Evolutionary conservation across 2,329 filamentous ascomycete genomes (phyloP).

Genomic region (Chaetomium olivaceum): DNA sequence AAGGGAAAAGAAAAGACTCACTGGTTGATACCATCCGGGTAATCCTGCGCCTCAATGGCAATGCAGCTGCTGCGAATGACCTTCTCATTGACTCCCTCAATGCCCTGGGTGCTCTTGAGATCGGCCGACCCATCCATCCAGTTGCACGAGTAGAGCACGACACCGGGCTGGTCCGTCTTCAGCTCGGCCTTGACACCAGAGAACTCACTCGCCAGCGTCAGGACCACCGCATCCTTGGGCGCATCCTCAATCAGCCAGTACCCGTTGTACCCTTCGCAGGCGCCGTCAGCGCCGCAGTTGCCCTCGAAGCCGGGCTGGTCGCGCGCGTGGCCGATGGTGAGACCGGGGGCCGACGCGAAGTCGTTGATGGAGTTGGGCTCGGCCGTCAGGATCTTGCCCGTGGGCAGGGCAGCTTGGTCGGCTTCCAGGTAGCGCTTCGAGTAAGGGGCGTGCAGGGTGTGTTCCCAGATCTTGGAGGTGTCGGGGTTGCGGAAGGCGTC

Average conservation of each 20-base stretch:
- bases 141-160: slow-evolving; percentile 71
- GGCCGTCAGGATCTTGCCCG: slow-evolving; percentile 61
- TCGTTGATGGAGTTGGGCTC: slow-evolving; percentile 60
- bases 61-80: slow-evolving; percentile 66
- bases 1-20: slow-evolving; percentile 36
- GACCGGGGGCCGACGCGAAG: slow-evolving; percentile 63
- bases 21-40: slow-evolving; percentile 76
- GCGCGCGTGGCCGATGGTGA: slow-evolving; percentile 62
- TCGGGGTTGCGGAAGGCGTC: slow-evolving; percentile 62
- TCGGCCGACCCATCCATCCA: slow-evolving; percentile 53
- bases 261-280: slow-evolving; percentile 73
- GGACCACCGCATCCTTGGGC: slow-evolving; percentile 44
- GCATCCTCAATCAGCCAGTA: slow-evolving; percentile 50
- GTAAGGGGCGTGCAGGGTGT: slow-evolving; percentile 64
- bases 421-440: slow-evolving; percentile 58
- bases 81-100: slow-evolving; percentile 42
- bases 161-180: slow-evolving; percentile 67
- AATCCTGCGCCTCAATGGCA: slow-evolving; percentile 76
- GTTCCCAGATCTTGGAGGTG: slow-evolving; percentile 58
- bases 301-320: slow-evolving; percentile 56
- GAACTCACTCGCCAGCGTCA: slow-evolving; percentile 60
- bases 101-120: slow-evolving; percentile 61
- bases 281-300: slow-evolving; percentile 62
- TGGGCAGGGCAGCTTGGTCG: slow-evolving; percentile 59
- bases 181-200: slow-evolving; percentile 71